phyloP scores from a whole-genome alignment of 2,329 filamentous ascomycete genomes.

The Fusarium nanum region DNA sequence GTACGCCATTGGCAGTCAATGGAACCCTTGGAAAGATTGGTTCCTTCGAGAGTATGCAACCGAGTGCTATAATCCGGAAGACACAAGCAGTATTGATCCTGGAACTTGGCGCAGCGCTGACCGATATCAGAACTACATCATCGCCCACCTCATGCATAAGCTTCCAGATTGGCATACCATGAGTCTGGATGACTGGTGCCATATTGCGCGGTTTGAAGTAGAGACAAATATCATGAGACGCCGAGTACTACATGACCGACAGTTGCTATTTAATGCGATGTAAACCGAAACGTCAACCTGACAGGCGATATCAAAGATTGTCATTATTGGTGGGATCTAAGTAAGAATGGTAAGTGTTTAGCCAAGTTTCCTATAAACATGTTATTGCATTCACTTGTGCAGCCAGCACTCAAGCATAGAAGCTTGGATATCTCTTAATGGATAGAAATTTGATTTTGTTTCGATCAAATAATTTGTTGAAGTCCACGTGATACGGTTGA shows the following conservation, averaged over 20 bases:
- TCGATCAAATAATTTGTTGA: not conserved
- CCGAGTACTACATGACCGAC: not conserved
- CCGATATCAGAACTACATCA: not conserved
- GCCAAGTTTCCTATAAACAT: not conserved
- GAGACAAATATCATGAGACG: not conserved
- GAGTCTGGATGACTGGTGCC: conserved; percentile 5
- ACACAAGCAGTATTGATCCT: not conserved
- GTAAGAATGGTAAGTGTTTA: not conserved
- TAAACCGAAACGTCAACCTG: not conserved
- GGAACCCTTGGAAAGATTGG: conserved; percentile 13
- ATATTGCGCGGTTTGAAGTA: not conserved
- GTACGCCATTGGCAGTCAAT: not conserved
- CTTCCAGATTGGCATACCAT: not conserved
- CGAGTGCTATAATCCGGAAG: not conserved
- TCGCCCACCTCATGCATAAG: no score
- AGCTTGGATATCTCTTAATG: not conserved
- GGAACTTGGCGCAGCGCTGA: not conserved
- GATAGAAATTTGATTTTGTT: not conserved
- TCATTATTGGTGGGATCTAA: not conserved
- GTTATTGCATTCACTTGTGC: not conserved
- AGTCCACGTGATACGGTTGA: not conserved
- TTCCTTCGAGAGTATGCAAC: not conserved
- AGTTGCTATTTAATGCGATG: not conserved
- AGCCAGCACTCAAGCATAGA: not conserved
- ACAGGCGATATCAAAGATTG: not conserved